Evolutionary conservation across 1,139 yeast species (phyloP).

Genomic region (Scheffersomyces stambukii): DNA sequence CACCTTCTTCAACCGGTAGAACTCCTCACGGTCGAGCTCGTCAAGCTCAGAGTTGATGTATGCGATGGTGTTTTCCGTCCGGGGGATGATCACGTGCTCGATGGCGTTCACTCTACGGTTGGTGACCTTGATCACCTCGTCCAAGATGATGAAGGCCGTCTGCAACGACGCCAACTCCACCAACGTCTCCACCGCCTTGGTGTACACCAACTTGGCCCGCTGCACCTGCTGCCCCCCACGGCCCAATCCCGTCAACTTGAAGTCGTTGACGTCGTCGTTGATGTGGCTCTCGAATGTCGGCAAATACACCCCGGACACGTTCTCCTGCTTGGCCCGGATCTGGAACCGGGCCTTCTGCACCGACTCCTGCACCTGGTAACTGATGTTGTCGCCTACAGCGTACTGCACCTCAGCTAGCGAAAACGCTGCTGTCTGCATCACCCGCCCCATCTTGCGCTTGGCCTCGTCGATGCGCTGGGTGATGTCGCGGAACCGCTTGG

Average conservation of each 20-base stretch:
- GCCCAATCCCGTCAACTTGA: conserved; percentile 93
- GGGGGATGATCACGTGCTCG: conserved; percentile 96
- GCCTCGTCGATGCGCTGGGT: conserved; percentile 93
- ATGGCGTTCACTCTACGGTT: conserved; percentile 98
- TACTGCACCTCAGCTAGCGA: conserved; percentile 95
- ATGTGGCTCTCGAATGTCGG: conserved; percentile 89
- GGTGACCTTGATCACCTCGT: conserved; percentile 96
- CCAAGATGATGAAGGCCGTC: conserved; percentile 93
- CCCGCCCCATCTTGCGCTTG: conserved; percentile 95
- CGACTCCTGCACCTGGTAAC: conserved; percentile 92
- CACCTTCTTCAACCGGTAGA: conserved; percentile 91
- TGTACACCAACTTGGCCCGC: conserved; percentile 87
- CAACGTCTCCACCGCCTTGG: conserved; percentile 92
- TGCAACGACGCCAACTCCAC: conserved; percentile 93
- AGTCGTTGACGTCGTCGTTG: conserved; percentile 83
- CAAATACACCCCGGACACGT: conserved; percentile 90
- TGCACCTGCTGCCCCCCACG: conserved; percentile 99
- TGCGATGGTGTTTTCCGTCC: conserved; percentile 93
- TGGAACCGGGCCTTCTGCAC: conserved; percentile 88
- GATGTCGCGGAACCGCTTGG: conserved; percentile 93
- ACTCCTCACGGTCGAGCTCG: conserved; percentile 97
- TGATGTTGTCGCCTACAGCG: conserved; percentile 94
- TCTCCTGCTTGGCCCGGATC: conserved; percentile 89
- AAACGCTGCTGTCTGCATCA: conserved; percentile 97
- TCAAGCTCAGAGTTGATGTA: conserved; percentile 93